Evolutionary conservation across 306 rosid genomes (phyloP).

Genomic region (Corylus heterophylla): DNA sequence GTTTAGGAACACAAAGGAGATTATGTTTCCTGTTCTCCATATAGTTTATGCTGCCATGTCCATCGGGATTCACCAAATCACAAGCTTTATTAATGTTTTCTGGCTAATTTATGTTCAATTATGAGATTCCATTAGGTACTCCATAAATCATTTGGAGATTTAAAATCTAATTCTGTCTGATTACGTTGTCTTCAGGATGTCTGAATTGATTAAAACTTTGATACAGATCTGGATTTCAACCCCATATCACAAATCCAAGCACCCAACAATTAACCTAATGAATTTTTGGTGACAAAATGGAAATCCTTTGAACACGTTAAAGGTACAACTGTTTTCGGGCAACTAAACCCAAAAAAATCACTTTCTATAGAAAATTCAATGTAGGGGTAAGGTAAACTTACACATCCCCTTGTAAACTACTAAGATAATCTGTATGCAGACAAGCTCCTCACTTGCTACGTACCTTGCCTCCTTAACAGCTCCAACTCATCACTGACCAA

Average conservation of each 20-base stretch:
- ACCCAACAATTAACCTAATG: too few species aligned
- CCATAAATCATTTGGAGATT: neutral
- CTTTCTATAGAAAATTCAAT: too few species aligned
- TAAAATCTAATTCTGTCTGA: neutral
- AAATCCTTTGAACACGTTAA: too few species aligned
- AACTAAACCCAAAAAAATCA: too few species aligned
- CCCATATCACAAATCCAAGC: neutral
- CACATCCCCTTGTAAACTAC: too few species aligned
- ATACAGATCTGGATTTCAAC: neutral
- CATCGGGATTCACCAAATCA: conserved; percentile 15
- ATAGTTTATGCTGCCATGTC: conserved; percentile 25
- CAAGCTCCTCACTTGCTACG: too few species aligned
- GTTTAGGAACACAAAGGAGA: conserved; percentile 7
- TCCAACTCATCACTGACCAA: too few species aligned
- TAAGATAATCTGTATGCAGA: too few species aligned
- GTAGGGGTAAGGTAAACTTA: too few species aligned
- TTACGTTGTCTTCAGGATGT: neutral
- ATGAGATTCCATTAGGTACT: neutral
- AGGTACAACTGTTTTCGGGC: too few species aligned
- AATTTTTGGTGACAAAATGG: too few species aligned
- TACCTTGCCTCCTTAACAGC: too few species aligned
- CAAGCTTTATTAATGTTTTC: neutral
- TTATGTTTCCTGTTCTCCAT: conserved; percentile 3
- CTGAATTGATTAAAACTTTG: neutral
- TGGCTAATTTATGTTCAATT: neutral